Conservation (phyloP, 306 rosid genomes). For the Acacia crassicarpa region DNA sequence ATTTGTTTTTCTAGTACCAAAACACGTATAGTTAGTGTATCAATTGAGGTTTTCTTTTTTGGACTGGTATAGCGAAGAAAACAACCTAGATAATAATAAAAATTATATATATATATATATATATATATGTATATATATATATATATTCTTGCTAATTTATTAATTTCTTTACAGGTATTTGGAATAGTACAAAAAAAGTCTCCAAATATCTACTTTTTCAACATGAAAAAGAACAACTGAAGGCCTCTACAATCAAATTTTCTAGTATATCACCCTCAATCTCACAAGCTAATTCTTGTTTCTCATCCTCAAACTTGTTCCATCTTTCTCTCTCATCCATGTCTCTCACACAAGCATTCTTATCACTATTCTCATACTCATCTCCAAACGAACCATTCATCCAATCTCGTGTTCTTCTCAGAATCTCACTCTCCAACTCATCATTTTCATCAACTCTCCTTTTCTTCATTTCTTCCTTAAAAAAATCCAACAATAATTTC, state of each 20-base stretch:
- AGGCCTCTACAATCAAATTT: slow-evolving; percentile 36
- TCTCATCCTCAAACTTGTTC: slow-evolving; percentile 44
- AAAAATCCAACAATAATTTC: slow-evolving; percentile 41
- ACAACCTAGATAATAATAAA: no score
- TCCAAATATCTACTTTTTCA: background rate
- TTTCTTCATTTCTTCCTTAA: slow-evolving; percentile 30
- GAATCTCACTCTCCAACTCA: slow-evolving; percentile 26
- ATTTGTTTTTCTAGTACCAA: no score
- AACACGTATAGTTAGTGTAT: no score
- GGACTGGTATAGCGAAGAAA: no score
- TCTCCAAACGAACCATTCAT: slow-evolving; percentile 18
- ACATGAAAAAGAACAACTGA: background rate
- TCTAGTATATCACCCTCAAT: slow-evolving; percentile 39
- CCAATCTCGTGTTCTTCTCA: slow-evolving; percentile 42
- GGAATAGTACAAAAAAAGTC: background rate
- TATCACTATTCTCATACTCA: slow-evolving; percentile 26
- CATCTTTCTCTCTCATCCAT: slow-evolving; percentile 44
- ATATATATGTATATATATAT: no score
- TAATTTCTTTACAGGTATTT: background rate
- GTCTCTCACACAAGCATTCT: slow-evolving; percentile 39
- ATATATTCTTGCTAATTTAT: background rate
- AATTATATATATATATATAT: no score
- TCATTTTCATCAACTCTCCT: slow-evolving; percentile 6
- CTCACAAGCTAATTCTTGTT: slow-evolving; percentile 39
- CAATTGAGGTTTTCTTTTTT: no score